Evolutionary conservation across 2,329 filamentous ascomycete species (phyloP).

Genomic region (Akanthomyces muscarius): DNA sequence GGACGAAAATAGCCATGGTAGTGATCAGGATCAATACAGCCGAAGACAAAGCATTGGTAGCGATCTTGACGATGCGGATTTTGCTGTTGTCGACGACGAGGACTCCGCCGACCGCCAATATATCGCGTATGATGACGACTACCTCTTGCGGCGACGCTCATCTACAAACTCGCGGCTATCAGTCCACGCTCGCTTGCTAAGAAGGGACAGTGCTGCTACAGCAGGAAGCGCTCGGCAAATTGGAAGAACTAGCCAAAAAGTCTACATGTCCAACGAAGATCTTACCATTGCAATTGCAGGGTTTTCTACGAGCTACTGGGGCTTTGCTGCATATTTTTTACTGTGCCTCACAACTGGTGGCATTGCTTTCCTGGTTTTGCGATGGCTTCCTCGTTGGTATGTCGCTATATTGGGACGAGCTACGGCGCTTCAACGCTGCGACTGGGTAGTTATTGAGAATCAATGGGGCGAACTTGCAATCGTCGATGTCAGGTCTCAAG

Average conservation of each 20-base stretch:
- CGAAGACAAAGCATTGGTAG: constrained; percentile 31
- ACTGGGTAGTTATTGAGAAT: constrained; percentile 95
- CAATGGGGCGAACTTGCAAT: constrained; percentile 91
- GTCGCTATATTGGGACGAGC: constrained; percentile 69
- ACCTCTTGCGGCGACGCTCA: constrained; percentile 55
- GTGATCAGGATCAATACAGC: constrained; percentile 12
- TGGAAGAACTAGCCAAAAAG: constrained; percentile 75
- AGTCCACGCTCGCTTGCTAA: constrained; percentile 61
- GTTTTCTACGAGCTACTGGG: constrained; percentile 71
- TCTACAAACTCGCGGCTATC: constrained; percentile 57
- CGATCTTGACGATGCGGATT: constrained; percentile 38
- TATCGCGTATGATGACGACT: constrained; percentile 40
- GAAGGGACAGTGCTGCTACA: constrained; percentile 67
- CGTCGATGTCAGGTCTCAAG: constrained; percentile 58
- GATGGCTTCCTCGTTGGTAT: constrained; percentile 88
- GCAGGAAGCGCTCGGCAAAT: constrained; percentile 59
- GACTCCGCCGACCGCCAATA: constrained; percentile 40
- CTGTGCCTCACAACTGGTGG: constrained; percentile 72
- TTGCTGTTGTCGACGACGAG: constrained; percentile 37
- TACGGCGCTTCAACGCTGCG: constrained; percentile 66
- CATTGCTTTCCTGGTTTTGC: constrained; percentile 75
- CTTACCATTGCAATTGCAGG: constrained; percentile 90
- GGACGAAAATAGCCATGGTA: constrained; percentile 19
- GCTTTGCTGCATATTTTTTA: constrained; percentile 63
- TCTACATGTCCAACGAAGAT: constrained; percentile 91